Percentiles rank a stretch among this genome's conserved stretches.
Evolutionary conservation across 2,329 filamentous ascomycete species (phyloP).

Genomic region (Exophiala oligosperma): DNA sequence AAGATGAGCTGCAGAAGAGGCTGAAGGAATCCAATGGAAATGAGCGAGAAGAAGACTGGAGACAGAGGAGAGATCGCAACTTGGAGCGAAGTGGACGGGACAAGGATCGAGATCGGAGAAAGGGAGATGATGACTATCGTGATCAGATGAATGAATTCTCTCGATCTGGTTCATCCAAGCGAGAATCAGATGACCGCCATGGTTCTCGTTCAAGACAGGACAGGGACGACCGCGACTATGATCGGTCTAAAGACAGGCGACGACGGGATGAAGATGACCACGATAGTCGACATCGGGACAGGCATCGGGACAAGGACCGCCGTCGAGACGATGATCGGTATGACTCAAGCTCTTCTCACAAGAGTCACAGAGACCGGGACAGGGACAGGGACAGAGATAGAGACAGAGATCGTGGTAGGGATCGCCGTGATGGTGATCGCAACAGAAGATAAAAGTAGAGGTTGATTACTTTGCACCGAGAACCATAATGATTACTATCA

Average conservation of each 20-base stretch:
- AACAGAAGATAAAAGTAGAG: conserved; percentile 26
- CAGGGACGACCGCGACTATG: conserved; percentile 30
- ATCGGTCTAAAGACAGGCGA: conserved; percentile 40
- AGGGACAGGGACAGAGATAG: conserved; percentile 29
- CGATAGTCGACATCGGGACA: conserved; percentile 33
- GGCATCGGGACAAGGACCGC: conserved; percentile 35
- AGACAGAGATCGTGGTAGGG: conserved; percentile 21
- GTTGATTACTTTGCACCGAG: no score
- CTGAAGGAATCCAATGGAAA: conserved; percentile 51
- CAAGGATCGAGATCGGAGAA: conserved; percentile 36
- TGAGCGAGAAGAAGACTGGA: conserved; percentile 44
- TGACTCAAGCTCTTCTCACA: conserved; percentile 27
- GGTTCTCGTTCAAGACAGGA: conserved; percentile 22
- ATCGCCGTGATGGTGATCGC: conserved; percentile 23
- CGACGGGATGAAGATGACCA: conserved; percentile 36
- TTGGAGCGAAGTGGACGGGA: conserved; percentile 41
- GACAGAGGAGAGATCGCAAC: conserved; percentile 46
- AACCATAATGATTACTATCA: conserved; percentile 7
- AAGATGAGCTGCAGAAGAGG: conserved; percentile 59
- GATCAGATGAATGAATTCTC: conserved; percentile 41
- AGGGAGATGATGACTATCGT: conserved; percentile 37
- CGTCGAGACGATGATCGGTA: conserved; percentile 32
- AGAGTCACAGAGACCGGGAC: conserved; percentile 30
- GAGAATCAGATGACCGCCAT: conserved; percentile 35
- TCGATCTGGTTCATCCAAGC: conserved; percentile 39